Conservation (phyloP, 257 asterid genomes). For the Cinchona pubescens region DNA sequence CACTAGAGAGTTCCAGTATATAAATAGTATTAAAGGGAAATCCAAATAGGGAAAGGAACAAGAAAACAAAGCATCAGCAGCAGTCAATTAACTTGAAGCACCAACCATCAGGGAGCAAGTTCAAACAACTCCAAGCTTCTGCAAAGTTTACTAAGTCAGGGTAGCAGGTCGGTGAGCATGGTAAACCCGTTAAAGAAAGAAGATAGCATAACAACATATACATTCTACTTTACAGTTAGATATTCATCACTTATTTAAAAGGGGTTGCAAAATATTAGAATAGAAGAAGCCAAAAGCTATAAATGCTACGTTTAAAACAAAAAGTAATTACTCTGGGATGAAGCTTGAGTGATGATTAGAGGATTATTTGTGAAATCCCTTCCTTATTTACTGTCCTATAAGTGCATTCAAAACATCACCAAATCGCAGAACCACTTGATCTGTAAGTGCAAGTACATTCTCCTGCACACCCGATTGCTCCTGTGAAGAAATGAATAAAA, state of each 20-base stretch:
- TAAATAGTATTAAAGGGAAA: background rate
- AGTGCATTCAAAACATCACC: constrained; percentile 49
- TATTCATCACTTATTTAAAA: background rate
- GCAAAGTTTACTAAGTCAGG: background rate
- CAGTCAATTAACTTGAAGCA: background rate
- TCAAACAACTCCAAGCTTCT: background rate
- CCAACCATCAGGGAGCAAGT: background rate
- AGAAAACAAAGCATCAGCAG: constrained; percentile 2
- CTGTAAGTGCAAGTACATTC: constrained; percentile 57
- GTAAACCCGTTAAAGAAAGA: background rate
- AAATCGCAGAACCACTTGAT: constrained; percentile 45
- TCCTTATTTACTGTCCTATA: constrained; percentile 50
- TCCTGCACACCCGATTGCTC: constrained; percentile 41
- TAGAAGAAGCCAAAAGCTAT: background rate
- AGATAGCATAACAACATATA: background rate
- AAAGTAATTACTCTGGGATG: constrained; percentile 47
- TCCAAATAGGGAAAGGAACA: background rate
- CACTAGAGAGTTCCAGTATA: background rate
- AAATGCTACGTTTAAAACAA: background rate
- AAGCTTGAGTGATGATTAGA: constrained; percentile 62
- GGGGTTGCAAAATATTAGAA: background rate
- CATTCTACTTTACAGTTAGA: background rate
- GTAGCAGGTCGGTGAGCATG: background rate
- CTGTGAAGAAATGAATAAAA: constrained; percentile 24
- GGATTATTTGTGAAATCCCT: constrained; percentile 53